Conservation (phyloP, 2,329 filamentous ascomycete species). For the Fusarium sp. region DNA sequence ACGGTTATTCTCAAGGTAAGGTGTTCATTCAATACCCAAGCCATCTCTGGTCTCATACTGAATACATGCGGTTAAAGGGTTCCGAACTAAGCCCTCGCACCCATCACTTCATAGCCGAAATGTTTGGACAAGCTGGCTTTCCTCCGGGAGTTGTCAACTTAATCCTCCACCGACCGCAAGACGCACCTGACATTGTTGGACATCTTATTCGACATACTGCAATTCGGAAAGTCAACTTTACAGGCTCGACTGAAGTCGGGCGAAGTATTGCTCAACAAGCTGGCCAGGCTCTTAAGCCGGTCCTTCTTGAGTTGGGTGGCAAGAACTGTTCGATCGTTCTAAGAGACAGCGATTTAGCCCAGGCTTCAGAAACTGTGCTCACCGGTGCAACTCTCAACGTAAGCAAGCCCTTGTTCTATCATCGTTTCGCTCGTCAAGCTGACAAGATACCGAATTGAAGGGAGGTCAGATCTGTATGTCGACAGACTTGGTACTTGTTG, state of each 20-base stretch:
- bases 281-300: conserved; percentile 80
- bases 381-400: conserved; percentile 22
- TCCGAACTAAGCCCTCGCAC: conserved; percentile 74
- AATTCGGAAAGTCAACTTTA: conserved; percentile 86
- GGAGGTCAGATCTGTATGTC: conserved; percentile 85
- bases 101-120: conserved; percentile 69
- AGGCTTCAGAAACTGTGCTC: conserved; percentile 74
- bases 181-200: conserved; percentile 74
- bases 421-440: neutral
- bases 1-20: conserved; percentile 73
- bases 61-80: conserved; percentile 49
- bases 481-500: conserved; percentile 66
- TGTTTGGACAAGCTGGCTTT: conserved; percentile 78
- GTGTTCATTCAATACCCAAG: neutral
- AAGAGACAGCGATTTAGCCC: conserved; percentile 80
- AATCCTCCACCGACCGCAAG: conserved; percentile 72
- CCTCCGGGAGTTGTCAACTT: conserved; percentile 80
- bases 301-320: conserved; percentile 83
- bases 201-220: conserved; percentile 73
- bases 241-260: conserved; percentile 79
- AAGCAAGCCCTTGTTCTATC: neutral
- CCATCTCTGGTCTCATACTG: neutral
- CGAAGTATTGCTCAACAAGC: conserved; percentile 76
- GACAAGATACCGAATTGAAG: neutral
- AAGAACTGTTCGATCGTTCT: conserved; percentile 82